These are phyloP conservation scores for Phytopythium chamaehyphon DNA, from an alignment of 352 stramenopile genomes.

Conservation along the genomic window DNA sequence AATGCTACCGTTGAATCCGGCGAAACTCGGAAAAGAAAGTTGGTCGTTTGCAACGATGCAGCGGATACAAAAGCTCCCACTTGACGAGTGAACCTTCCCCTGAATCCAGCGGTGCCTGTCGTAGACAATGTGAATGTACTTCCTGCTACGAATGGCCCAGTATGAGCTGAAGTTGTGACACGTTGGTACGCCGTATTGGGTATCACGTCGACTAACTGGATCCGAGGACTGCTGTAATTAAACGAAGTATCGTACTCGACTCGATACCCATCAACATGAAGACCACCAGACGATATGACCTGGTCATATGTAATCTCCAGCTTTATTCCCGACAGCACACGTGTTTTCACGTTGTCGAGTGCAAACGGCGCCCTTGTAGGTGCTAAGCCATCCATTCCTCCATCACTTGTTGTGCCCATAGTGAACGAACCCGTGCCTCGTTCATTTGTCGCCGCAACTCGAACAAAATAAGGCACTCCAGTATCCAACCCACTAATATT, in stretches of 20 bases:
- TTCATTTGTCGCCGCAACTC: constrained; percentile 82
- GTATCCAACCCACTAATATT: constrained; percentile 55
- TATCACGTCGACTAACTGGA: constrained; percentile 15
- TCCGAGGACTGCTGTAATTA: constrained; percentile 20
- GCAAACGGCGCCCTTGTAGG: constrained; percentile 50
- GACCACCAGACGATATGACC: constrained; percentile 44
- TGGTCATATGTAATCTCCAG: constrained; percentile 67
- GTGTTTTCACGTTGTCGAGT: constrained; percentile 38
- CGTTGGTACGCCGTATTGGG: constrained; percentile 45
- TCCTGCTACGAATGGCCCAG: constrained; percentile 50
- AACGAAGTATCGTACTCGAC: constrained; percentile 44
- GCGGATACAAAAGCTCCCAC: constrained; percentile 45
- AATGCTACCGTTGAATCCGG: constrained; percentile 33
- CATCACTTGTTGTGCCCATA: constrained; percentile 11
- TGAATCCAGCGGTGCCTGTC: constrained; percentile 37
- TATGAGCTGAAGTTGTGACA: constrained; percentile 65
- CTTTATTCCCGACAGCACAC: constrained; percentile 26
- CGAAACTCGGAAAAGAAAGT: constrained; percentile 48
- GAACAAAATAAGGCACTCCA: constrained; percentile 67
- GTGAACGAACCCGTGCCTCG: constrained; percentile 72
- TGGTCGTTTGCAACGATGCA: constrained; percentile 16
- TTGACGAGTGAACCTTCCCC: constrained; percentile 39
- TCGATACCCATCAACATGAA: constrained; percentile 48
- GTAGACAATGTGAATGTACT: constrained; percentile 68
- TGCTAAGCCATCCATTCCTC: constrained; percentile 17